Evolutionary conservation across 139 green algal species (phyloP), one percentile per base, ranked within the genome.

Genomic region (Desmodesmus armatus): DNA sequence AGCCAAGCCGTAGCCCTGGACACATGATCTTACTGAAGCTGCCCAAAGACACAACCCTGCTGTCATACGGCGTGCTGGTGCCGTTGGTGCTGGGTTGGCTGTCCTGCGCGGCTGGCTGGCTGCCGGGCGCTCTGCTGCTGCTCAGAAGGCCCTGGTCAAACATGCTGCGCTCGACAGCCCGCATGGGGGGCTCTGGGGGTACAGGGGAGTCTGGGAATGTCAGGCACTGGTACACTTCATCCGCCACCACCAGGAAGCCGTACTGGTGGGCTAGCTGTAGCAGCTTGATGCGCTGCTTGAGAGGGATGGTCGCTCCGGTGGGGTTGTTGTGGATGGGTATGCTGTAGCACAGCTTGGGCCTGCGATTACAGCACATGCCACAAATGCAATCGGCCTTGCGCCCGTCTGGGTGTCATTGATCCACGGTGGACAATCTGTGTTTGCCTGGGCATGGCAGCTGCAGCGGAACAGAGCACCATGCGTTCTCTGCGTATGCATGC

Each of bases 281-380:
- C 23, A 92, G 78, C 33, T 72, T 60, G 29, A 70, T 58, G 13
- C 89, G 87, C 17, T 88, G 47, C 9, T 60, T 33, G 29, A 85
- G 27, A 9, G 80, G 65, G 27, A 85, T n/a, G 41, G 66, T 77
- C 15, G 49, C 66, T 44, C 80, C 80, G 51, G 62, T 15, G 1
- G 89, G 89, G 78, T 92, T 92, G 85, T 90, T 89, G 87, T 91
- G 78, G 0, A 91, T 74, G 25, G 89, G 89, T 29, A 92, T 84
- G n/a, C 78, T 91, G 65, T 92, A 92, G n/a, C 91, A 40, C 31
- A 92, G 71, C 1, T 80, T 80, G 19, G 87, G 87, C 37, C 87
- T 90, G 87, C 63, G 49, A 76, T 0, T 31, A 3, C 40, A 85
- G 78, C 60, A 83, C 0, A n/a, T 40, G 39, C 11, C n/a, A n/a